A percentile compares a stretch with the other conserved stretches of the same genome.
Evolutionary conservation across 352 stramenopile genomes (phyloP).

Genomic region (Globisporangium recalcitrans): DNA sequence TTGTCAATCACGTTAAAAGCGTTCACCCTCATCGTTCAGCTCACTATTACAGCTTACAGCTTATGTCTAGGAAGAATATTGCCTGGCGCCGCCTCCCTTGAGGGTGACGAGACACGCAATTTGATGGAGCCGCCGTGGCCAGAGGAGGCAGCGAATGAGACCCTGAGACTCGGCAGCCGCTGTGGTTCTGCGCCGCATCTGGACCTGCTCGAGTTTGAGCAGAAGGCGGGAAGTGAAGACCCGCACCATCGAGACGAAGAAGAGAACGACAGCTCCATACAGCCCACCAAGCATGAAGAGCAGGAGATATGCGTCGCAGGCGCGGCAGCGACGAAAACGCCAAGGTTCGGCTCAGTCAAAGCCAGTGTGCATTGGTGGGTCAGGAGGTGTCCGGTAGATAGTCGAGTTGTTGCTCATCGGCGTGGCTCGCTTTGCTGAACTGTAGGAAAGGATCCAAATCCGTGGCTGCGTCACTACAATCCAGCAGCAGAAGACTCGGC

Average conservation of each 20-base stretch:
- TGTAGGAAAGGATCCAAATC: slow-evolving; percentile 7
- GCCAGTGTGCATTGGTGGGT: too few relatives aligned
- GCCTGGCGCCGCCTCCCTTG: neutral
- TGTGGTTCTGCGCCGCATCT: neutral
- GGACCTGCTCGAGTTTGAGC: slow-evolving; percentile 3
- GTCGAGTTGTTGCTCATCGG: too few relatives aligned
- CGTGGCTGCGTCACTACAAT: neutral
- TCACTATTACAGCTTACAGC: too few relatives aligned
- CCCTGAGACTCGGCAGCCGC: neutral
- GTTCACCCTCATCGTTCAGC: too few relatives aligned
- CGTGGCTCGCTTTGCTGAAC: neutral
- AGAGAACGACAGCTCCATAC: neutral
- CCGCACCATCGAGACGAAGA: neutral
- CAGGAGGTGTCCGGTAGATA: neutral
- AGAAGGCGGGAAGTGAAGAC: neutral
- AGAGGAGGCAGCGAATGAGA: neutral
- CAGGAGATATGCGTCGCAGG: slow-evolving; percentile 26
- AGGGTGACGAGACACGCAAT: neutral
- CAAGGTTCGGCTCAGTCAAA: slow-evolving; percentile 11
- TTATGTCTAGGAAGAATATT: too few relatives aligned
- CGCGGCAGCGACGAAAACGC: slow-evolving; percentile 20
- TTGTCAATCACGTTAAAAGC: neutral
- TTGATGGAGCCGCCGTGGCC: neutral
- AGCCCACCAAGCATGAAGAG: slow-evolving; percentile 3
- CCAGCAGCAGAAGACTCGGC: neutral